Evolutionary conservation across 306 rosid genomes (phyloP).

Genomic region (Datisca glomerata): DNA sequence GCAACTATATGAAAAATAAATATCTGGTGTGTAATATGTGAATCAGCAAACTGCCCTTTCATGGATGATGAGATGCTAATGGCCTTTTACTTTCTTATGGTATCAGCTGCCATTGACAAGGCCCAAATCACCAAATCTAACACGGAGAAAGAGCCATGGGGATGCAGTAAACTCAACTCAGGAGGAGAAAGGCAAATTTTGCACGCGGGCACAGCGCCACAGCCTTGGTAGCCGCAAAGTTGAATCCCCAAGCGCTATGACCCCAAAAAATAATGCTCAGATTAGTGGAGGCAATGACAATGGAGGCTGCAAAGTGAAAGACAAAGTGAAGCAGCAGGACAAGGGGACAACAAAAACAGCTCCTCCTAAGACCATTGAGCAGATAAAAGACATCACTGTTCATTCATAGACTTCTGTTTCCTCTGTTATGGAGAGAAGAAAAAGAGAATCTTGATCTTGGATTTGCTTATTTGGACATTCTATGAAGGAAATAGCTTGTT

Average conservation of each 20-base stretch:
- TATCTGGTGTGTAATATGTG: no score
- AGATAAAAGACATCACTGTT: conserved; percentile 46
- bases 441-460: conserved; percentile 19
- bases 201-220: conserved; percentile 40
- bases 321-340: conserved; percentile 24
- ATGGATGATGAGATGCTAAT: no score
- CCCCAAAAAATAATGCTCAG: conserved; percentile 27
- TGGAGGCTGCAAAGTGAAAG: conserved; percentile 29
- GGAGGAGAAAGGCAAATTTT: conserved; percentile 22
- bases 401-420: conserved; percentile 33
- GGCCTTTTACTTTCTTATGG: no score
- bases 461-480: neutral
- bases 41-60: no score
- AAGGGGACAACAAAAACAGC: conserved; percentile 30
- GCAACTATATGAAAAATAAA: no score
- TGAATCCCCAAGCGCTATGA: conserved; percentile 14
- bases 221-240: conserved; percentile 33
- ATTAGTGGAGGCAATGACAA: conserved; percentile 14
- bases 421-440: conserved; percentile 7
- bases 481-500: conserved; percentile 34
- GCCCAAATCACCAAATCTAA: conserved; percentile 80
- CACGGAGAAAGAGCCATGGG: conserved; percentile 80
- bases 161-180: conserved; percentile 28
- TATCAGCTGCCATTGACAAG: conserved; percentile 77
- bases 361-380: conserved; percentile 29